Conservation (phyloP, 495 filamentous ascomycete species). For the Hypoxylon trugodes region DNA sequence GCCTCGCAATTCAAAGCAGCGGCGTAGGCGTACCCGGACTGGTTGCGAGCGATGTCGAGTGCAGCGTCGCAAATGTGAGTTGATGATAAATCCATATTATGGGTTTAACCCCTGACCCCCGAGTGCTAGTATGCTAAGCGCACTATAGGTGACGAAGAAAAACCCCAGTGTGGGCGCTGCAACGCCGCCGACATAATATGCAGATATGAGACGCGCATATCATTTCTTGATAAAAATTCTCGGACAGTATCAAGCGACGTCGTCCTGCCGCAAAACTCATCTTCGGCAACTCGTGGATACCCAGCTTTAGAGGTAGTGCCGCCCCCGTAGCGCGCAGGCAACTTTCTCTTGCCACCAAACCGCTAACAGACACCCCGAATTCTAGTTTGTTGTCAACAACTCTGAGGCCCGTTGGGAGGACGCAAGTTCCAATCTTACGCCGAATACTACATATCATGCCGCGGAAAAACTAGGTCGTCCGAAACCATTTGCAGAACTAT, state of each 20-base stretch:
- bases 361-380: too few species aligned
- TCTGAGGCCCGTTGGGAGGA: too few species aligned
- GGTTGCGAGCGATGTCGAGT: conserved; percentile 56
- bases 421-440: too few species aligned
- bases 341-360: too few species aligned
- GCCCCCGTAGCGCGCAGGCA: too few species aligned
- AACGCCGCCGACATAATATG: conserved; percentile 51
- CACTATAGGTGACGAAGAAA: conserved; percentile 52
- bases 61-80: conserved; percentile 54
- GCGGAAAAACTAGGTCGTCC: too few species aligned
- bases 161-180: conserved; percentile 55
- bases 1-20: conserved; percentile 1
- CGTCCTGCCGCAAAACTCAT: too few species aligned
- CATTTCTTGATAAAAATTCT: conserved; percentile 54
- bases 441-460: too few species aligned
- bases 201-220: conserved; percentile 51
- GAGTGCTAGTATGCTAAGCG: conserved; percentile 1
- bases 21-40: conserved; percentile 41
- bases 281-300: neutral
- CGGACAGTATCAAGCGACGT: conserved; percentile 36
- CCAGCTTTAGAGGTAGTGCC: conserved; percentile 21
- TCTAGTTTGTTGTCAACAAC: too few species aligned
- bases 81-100: neutral
- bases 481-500: too few species aligned
- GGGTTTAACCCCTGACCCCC: too few species aligned